Base-by-base conservation (phyloP, 345 rosid genomes). In the Salix viminalis region DNA sequence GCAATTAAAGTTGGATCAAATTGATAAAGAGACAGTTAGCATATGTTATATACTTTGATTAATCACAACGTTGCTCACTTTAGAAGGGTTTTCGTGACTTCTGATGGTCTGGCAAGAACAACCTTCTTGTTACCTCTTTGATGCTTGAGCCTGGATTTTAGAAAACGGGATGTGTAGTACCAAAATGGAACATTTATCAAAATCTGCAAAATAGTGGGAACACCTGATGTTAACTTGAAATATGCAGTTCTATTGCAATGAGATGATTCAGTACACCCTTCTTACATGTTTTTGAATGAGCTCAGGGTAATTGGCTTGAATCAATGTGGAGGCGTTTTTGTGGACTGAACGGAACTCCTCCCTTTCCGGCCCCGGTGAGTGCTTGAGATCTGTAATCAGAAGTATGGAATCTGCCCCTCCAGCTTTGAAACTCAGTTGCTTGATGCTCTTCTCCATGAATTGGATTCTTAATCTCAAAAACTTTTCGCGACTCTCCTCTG, bases 161-260 rank as follows among this genome's bases (percentile, higher is more conserved):
- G 66, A 23, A 68, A 44, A 61, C 81, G 91, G 61, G 78, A 85
- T 4, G 85, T 79, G 73, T 87, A 86, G 86, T 80, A 88, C 91
- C 92, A 85, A 11, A 91, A 86, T 7, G 92, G 90, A 8, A 85
- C 89, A 60, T 89, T 89, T 72, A 91, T 74, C 69, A 91, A 21
- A 66, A 88, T 86, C 91, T 88, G 84, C 78, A 79, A 78, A 67
- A 76, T 18, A 50, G 28, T 7, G 10, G 26, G 9, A 9, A 70
- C 24, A n/a, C 18, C 12, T n/a, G 9, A 21, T 58, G 26, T 18
- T 21, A 58, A 21, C 64, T 10, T 56, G 9, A 18, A 56, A 56
- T 21, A 16, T 23, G 26, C n/a, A n/a, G 30, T 62, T 62, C 26
- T 21, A 26, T 26, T 64, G 16, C 15, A 26, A 26, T 13, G 67